A percentile compares a stretch with the other conserved stretches of the same genome.
Evolutionary conservation across 345 rosid genomes (phyloP).

Genomic region (Syzygium oleosum): DNA sequence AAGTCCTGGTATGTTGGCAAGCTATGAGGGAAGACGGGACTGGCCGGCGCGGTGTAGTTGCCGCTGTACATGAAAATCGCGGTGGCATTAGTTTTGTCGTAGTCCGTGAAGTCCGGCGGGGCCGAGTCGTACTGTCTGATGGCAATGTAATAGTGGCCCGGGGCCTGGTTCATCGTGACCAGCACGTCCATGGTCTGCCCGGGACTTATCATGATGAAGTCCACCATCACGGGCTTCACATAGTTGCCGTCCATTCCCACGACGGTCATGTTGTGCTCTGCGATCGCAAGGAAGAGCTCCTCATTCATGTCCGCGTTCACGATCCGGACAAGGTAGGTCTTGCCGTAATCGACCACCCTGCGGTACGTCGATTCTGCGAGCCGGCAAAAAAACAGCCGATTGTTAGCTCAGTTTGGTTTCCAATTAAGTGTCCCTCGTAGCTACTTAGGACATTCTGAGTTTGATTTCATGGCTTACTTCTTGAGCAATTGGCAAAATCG

Average conservation of each 20-base stretch:
- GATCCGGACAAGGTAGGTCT: conserved; percentile 27
- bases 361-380: neutral
- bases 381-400: neutral
- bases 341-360: conserved; percentile 5
- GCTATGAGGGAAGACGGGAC: conserved; percentile 3
- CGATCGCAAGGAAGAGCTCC: conserved; percentile 17
- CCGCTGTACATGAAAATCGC: conserved; percentile 6
- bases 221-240: conserved; percentile 9
- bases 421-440: neutral
- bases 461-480: neutral
- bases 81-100: neutral
- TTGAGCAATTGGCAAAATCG: conserved; percentile 4
- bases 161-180: conserved; percentile 12
- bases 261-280: conserved; percentile 20
- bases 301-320: conserved; percentile 25
- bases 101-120: neutral
- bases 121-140: neutral
- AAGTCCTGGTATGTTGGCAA: conserved; percentile 4
- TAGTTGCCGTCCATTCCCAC: conserved; percentile 27
- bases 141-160: conserved; percentile 11
- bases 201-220: conserved; percentile 8
- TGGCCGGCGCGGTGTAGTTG: neutral
- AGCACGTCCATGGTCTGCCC: conserved; percentile 25
- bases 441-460: neutral
- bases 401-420: neutral